phyloP scores from a whole-genome alignment of 1,284 basidiomycete species.

The Leccinum insolens region DNA sequence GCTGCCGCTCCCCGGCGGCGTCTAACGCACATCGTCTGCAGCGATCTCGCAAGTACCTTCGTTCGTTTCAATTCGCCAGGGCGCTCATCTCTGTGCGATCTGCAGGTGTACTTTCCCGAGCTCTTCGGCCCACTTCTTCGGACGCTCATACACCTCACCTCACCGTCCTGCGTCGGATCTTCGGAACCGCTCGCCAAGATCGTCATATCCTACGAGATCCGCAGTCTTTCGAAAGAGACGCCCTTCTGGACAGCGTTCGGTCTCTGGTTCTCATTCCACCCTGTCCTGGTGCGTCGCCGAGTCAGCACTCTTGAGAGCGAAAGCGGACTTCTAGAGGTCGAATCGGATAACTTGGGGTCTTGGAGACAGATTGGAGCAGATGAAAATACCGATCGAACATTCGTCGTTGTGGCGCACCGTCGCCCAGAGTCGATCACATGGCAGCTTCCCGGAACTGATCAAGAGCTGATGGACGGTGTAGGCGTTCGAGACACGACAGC shows the following conservation, averaged over 20 bases:
- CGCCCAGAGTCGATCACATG: conserved; percentile 57
- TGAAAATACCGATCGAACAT: conserved; percentile 47
- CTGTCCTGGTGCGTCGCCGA: conserved; percentile 48
- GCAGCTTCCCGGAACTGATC: conserved; percentile 55
- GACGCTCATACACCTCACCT: conserved; percentile 67
- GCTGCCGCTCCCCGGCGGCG: conserved; percentile 13
- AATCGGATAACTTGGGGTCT: neutral
- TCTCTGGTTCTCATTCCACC: conserved; percentile 75
- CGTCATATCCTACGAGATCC: conserved; percentile 75
- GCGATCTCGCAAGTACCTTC: conserved; percentile 62
- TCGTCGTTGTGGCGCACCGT: conserved; percentile 64
- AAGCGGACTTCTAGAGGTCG: conserved; percentile 8
- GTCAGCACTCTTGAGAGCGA: neutral
- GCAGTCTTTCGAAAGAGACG: conserved; percentile 76
- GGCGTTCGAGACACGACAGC: conserved; percentile 46
- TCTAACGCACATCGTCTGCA: conserved; percentile 70
- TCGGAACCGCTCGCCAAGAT: conserved; percentile 34
- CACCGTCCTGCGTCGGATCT: conserved; percentile 41
- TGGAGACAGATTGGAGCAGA: conserved; percentile 47
- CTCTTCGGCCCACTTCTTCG: conserved; percentile 72
- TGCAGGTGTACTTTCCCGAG: conserved; percentile 75
- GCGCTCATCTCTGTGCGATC: neutral
- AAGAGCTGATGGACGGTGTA: conserved; percentile 56
- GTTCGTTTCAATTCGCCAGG: conserved; percentile 3
- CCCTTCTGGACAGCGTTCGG: conserved; percentile 85